Evolutionary conservation across 768 basidiomycete species (phyloP), one percentile per base, ranked within the genome.

Genomic region (Pleurotus citrinopileatus): DNA sequence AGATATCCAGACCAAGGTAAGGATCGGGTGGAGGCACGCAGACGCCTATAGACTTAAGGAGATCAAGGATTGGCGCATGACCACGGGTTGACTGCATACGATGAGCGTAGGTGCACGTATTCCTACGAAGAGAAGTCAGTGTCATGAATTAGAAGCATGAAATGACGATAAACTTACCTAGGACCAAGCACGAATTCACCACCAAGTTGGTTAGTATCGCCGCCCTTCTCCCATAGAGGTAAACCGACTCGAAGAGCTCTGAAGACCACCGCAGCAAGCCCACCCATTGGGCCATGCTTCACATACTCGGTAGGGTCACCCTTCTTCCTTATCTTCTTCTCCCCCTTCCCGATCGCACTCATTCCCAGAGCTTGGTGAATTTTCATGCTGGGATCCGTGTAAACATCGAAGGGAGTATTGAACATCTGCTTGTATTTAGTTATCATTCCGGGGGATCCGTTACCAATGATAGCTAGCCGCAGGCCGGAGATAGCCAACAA

Each of bases 181-280:
- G 71, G 74, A 19, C 74, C 78, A 56, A 74, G 68, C 7, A 77
- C 79, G 63, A 96, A 95, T 72, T 98, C 95, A 20, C 94, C 95
- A 8, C 94, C 94, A 17, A 96, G 74, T 68, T 95, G 91, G 37
- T 77, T 69, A 38, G 84, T 67, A 61, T 93, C 85, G 0, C 92
- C 92, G 2, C 86, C 87, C 56, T 81, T 82, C 71, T 86, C 86
- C 83, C 88, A 89, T 12, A 91, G 74, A 0, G 91, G 90, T 86
- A 95, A 87, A 22, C 85, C 82, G 23, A 83, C 81, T 54, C 81
- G 81, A 45, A 93, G 63, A 2, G 87, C 86, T 56, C 86, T 83
- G 56, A 79, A 69, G 29, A 90, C 75, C 20, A 92, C 88, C 76
- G 82, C 82, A n/a, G 84, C 83, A 29, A 91, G 81, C 3, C 89